Evolutionary conservation across 257 asterid species (phyloP), one percentile per base, ranked within the genome.

Genomic region (Solanum pinnatisectum): DNA sequence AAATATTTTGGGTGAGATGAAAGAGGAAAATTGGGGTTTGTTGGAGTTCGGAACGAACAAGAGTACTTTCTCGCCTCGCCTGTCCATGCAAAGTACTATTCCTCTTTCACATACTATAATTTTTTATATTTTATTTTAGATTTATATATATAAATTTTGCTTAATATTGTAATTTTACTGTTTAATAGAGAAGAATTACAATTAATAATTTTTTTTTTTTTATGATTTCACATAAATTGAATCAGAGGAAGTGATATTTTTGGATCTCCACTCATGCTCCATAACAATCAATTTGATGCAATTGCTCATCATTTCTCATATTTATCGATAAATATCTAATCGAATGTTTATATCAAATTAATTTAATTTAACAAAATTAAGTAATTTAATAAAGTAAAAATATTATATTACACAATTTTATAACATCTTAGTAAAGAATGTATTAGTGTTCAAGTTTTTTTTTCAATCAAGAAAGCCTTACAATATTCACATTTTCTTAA

Each of bases 331-430:
- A 56, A 56, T 20, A 56, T 56, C 0, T 7, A 56, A 8, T 56
- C 0, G 2, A 20, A 1, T 20, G 1, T 7, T 56, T 22, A 0
- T 20, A 56, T 56, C 10, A 8, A 56, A 56, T 1, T 0, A 56
- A 18, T 56, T 20, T 20, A 59, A 20, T 20, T 52, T 52, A 2
- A 52, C 3, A 52, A 16, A 52, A 52, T 5, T 52, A 52, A 52
- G 20, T 6, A 52, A 52, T 52, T 52, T 52, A 52, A 52, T 52
- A 18, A 52, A 52, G 63, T 52, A 52, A 52, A 16, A 18, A 52
- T 52, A 20, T 52, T 16, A n/a, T 2, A 52, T 52, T 52, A 49
- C 23, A 1, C 22, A 49, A 49, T 49, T 5, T 49, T 49, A 49
- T 0, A 49, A 49, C 22, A 49, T 49, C 60, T 49, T 49, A 15